These are phyloP conservation scores for Penicillium bialowiezense DNA, from an alignment of 495 filamentous ascomycete species.

Conservation along the genomic window DNA sequence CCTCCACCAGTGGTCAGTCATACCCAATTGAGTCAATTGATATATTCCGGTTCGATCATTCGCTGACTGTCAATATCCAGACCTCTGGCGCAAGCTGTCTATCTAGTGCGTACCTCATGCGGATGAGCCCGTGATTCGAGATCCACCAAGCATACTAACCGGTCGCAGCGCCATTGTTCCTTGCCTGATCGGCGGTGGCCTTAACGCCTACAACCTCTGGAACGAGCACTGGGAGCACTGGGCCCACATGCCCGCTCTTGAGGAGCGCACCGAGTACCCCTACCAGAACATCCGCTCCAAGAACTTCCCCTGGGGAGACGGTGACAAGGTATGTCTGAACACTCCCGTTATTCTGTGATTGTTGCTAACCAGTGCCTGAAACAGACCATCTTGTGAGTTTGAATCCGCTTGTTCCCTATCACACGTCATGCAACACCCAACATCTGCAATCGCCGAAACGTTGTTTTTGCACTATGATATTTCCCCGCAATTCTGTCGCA, in stretches of 20 bases:
- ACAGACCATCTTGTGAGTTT: constrained; percentile 67
- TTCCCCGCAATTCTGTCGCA: too few species aligned
- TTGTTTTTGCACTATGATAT: too few species aligned
- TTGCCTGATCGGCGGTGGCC: constrained; percentile 60
- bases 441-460: too few species aligned
- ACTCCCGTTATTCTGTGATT: not conserved
- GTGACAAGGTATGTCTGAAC: constrained; percentile 72
- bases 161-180: constrained; percentile 62
- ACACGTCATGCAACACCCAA: not conserved
- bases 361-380: constrained; percentile 29
- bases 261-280: constrained; percentile 85
- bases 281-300: constrained; percentile 92
- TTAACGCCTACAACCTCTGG: constrained; percentile 89
- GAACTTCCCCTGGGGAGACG: constrained; percentile 89
- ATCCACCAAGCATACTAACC: constrained; percentile 5
- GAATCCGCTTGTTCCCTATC: not conserved
- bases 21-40: constrained; percentile 4
- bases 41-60: not conserved
- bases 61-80: constrained; percentile 45
- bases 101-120: constrained; percentile 68
- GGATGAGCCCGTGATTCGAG: not conserved
- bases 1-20: constrained; percentile 68
- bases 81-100: constrained; percentile 90
- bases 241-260: constrained; percentile 77
- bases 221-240: constrained; percentile 95